Conservation (phyloP, 257 asterid species). For the Solanum dulcamara region DNA sequence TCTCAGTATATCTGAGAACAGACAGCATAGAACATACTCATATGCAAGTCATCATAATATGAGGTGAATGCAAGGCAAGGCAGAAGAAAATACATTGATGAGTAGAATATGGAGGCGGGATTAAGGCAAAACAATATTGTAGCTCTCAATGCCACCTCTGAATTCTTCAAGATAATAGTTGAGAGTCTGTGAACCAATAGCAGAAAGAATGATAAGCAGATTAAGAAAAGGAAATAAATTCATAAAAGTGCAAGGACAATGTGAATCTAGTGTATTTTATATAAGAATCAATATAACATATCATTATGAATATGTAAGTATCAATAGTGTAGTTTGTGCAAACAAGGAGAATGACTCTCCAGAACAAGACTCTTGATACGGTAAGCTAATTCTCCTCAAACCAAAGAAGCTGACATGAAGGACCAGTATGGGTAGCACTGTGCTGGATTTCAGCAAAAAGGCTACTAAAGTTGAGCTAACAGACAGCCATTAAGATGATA, state of each 20-base stretch:
- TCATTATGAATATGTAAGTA: not conserved
- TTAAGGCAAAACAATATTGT: slow-evolving; percentile 83
- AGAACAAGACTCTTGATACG: not conserved
- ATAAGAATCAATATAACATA: not conserved
- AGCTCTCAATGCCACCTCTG: slow-evolving; percentile 71
- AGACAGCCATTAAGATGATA: not conserved
- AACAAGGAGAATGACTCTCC: not conserved
- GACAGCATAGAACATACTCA: slow-evolving; percentile 8
- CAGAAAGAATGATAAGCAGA: not conserved
- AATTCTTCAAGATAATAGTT: slow-evolving; percentile 44
- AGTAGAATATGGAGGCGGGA: slow-evolving; percentile 95
- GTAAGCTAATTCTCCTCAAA: not conserved
- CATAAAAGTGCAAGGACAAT: not conserved
- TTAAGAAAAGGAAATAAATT: not conserved
- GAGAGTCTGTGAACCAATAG: slow-evolving; percentile 51
- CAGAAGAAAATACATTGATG: slow-evolving; percentile 57
- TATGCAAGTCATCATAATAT: not conserved
- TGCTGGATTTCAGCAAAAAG: not conserved
- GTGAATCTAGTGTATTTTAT: not conserved
- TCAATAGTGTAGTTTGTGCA: not conserved
- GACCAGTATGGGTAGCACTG: not conserved
- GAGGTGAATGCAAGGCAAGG: slow-evolving; percentile 1
- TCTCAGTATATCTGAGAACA: slow-evolving; percentile 77
- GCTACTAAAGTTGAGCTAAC: not conserved
- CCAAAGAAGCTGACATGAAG: not conserved